Evolutionary conservation across 1,284 basidiomycete species (phyloP).

Genomic region (Cystobasidium pallidum): DNA sequence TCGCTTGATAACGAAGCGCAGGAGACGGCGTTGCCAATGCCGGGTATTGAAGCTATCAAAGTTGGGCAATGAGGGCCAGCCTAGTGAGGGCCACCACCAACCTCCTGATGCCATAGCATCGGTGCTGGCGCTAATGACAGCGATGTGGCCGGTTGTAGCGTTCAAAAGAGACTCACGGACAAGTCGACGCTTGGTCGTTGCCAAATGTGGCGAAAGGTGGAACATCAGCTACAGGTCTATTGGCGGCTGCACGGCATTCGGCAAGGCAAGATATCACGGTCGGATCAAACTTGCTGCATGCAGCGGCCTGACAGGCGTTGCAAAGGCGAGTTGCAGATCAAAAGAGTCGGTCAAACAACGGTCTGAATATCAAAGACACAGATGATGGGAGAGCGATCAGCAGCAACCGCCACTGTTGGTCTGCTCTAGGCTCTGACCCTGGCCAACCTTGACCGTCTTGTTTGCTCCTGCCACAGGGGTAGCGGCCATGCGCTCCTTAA

Average conservation of each 20-base stretch:
- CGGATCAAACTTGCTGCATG: no score
- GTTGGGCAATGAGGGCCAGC: slow-evolving; percentile 25
- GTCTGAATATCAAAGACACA: slow-evolving; percentile 5
- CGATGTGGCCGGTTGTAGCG: not conserved
- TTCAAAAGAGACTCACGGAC: not conserved
- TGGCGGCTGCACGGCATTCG: no score
- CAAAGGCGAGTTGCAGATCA: not conserved
- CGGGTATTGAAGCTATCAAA: slow-evolving; percentile 33
- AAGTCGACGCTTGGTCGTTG: not conserved
- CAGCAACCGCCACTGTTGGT: slow-evolving; percentile 41
- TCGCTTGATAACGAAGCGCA: slow-evolving; percentile 35
- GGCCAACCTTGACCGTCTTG: slow-evolving; percentile 55
- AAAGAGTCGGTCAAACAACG: not conserved
- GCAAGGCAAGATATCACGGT: no score
- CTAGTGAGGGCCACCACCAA: slow-evolving; percentile 29
- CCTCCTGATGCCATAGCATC: slow-evolving; percentile 39
- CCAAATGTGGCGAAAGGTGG: not conserved
- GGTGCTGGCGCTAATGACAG: not conserved
- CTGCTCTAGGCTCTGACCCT: slow-evolving; percentile 41
- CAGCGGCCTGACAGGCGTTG: not conserved
- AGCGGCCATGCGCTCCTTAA: slow-evolving; percentile 65
- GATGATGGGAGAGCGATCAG: not conserved
- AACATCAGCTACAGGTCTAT: no score
- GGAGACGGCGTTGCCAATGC: slow-evolving; percentile 40
- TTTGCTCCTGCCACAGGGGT: slow-evolving; percentile 47